phyloP scores from a whole-genome alignment of 2,329 filamentous ascomycete genomes.

The Exophiala alcalophila region DNA sequence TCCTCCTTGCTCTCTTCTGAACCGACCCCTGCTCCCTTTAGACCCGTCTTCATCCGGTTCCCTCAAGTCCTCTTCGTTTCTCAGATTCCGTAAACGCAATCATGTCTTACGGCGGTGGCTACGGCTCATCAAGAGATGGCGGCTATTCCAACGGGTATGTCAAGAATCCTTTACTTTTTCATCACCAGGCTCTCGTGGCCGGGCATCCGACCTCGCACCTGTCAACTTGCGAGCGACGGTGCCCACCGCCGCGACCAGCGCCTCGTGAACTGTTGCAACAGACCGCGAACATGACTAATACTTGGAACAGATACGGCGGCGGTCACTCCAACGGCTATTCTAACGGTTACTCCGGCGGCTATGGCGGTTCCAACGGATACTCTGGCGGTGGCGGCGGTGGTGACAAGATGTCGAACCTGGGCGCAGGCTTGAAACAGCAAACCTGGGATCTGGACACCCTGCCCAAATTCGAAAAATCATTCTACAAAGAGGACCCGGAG shows the following conservation, averaged over 20 bases:
- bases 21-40: slow-evolving; percentile 19
- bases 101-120: slow-evolving; percentile 66
- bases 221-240: too few relatives aligned
- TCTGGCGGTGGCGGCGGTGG: slow-evolving; percentile 65
- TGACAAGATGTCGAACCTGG: slow-evolving; percentile 91
- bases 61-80: too few relatives aligned
- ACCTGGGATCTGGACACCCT: slow-evolving; percentile 76
- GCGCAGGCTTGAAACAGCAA: slow-evolving; percentile 81
- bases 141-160: slow-evolving; percentile 28
- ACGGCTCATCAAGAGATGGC: slow-evolving; percentile 49
- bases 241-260: too few relatives aligned
- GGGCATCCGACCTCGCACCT: neutral
- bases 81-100: too few relatives aligned
- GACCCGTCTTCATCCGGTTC: slow-evolving; percentile 18
- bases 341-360: slow-evolving; percentile 49
- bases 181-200: neutral
- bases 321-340: slow-evolving; percentile 50
- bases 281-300: slow-evolving; percentile 16
- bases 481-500: slow-evolving; percentile 91
- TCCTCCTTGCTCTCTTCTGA: slow-evolving; percentile 29
- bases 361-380: slow-evolving; percentile 53
- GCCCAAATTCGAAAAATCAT: slow-evolving; percentile 98
- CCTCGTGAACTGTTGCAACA: too few relatives aligned
- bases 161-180: neutral
- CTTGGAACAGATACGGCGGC: slow-evolving; percentile 18